Conservation (phyloP, 1,284 basidiomycete species). For the Erythrobasidium hasegawianum region DNA sequence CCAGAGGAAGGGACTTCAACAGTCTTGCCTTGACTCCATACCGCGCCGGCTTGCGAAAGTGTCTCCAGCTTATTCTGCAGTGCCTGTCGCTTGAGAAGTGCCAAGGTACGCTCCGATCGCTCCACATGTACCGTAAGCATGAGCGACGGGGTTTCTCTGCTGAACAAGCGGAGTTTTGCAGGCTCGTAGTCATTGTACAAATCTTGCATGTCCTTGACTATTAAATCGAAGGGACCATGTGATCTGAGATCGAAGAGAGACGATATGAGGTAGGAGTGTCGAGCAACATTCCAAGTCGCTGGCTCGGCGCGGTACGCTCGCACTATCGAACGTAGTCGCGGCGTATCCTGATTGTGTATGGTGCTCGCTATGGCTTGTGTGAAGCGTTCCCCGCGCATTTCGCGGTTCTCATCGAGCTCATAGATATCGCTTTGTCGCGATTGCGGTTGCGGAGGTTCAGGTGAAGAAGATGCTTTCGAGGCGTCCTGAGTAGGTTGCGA, state of each 20-base stretch:
- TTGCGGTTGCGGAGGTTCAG: too few relatives aligned
- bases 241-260: background rate
- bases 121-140: too few relatives aligned
- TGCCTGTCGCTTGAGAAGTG: background rate
- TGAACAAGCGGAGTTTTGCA: too few relatives aligned
- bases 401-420: too few relatives aligned
- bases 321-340: too few relatives aligned
- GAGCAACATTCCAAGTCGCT: background rate
- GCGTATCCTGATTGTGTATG: too few relatives aligned
- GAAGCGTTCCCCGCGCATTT: too few relatives aligned
- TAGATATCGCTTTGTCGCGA: too few relatives aligned
- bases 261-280: background rate
- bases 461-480: too few relatives aligned
- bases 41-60: constrained; percentile 7
- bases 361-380: too few relatives aligned
- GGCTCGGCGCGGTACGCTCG: too few relatives aligned
- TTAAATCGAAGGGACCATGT: background rate
- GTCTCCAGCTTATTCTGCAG: constrained; percentile 14
- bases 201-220: constrained; percentile 4
- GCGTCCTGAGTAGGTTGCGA: background rate
- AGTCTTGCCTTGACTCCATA: constrained; percentile 14
- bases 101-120: constrained; percentile 1
- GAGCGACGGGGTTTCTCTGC: too few relatives aligned
- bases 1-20: background rate
- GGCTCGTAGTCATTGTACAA: constrained; percentile 16